Conservation (phyloP, 2,329 filamentous ascomycete species). For the Fonsecaea pedrosoi region DNA sequence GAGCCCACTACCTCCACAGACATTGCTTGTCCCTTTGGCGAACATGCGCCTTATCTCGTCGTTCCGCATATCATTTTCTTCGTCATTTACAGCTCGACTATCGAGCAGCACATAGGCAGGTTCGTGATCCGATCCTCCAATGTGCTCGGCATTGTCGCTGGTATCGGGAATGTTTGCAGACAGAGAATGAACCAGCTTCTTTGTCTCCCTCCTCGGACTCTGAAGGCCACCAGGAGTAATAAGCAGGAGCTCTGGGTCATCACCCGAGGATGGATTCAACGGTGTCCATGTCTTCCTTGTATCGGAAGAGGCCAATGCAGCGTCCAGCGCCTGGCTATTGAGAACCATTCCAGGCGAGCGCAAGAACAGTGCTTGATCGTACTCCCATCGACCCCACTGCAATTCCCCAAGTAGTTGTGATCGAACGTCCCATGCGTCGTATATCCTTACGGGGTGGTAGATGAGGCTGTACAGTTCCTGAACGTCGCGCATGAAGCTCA, state of each 20-base stretch:
- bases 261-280: conserved; percentile 29
- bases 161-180: not conserved
- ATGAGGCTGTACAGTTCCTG: conserved; percentile 51
- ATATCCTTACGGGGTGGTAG: conserved; percentile 37
- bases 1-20: conserved; percentile 32
- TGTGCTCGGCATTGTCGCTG: conserved; percentile 14
- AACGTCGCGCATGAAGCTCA: conserved; percentile 49
- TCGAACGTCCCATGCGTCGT: conserved; percentile 27
- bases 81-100: conserved; percentile 16
- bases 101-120: conserved; percentile 38
- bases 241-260: conserved; percentile 37
- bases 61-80: conserved; percentile 17
- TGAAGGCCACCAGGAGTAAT: conserved; percentile 32
- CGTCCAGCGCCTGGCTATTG: conserved; percentile 48
- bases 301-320: conserved; percentile 42
- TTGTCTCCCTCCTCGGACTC: conserved; percentile 33
- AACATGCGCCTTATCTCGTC: conserved; percentile 21
- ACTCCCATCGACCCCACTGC: conserved; percentile 40
- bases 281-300: conserved; percentile 33
- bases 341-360: conserved; percentile 51
- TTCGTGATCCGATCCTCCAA: conserved; percentile 10
- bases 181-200: conserved; percentile 25
- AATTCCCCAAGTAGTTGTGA: conserved; percentile 39
- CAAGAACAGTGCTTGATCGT: conserved; percentile 53
- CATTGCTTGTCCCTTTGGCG: conserved; percentile 18